Evolutionary conservation across 2,329 filamentous ascomycete species (phyloP).

Genomic region (Cladosporium halotolerans): DNA sequence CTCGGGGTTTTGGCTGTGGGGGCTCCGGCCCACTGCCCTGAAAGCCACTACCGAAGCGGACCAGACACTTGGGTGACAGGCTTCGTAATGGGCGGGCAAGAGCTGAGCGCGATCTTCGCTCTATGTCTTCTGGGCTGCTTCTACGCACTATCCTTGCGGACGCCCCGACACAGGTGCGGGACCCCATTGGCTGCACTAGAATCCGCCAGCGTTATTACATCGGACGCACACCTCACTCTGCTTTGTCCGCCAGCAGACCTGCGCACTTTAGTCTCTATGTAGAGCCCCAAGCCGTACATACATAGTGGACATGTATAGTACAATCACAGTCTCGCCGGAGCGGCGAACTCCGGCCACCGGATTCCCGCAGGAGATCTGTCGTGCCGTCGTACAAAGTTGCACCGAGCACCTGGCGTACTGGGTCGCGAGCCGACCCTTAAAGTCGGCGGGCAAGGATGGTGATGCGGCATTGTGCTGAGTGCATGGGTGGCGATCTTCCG

Average conservation of each 20-base stretch:
- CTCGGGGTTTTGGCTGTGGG: conserved; percentile 7
- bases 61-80: conserved; percentile 4
- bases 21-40: conserved; percentile 3
- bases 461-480: background rate
- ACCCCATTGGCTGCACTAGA: background rate
- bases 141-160: background rate
- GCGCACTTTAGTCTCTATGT: background rate
- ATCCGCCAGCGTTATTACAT: background rate
- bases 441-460: background rate
- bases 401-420: conserved; percentile 1
- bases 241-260: background rate
- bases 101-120: conserved; percentile 9
- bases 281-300: conserved; percentile 1
- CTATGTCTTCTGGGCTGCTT: background rate
- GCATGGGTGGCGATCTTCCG: background rate
- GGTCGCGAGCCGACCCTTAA: conserved; percentile 5
- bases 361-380: background rate
- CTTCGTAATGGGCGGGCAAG: conserved; percentile 6
- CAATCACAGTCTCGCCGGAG: background rate
- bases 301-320: background rate
- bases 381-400: conserved; percentile 2
- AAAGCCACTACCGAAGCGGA: conserved; percentile 6
- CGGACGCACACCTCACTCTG: background rate
- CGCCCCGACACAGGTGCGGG: background rate
- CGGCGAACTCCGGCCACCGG: background rate